Evolutionary conservation across 2,329 filamentous ascomycete species (phyloP), one percentile per base, ranked within the genome.

Genomic region (Aspergillus sp.): DNA sequence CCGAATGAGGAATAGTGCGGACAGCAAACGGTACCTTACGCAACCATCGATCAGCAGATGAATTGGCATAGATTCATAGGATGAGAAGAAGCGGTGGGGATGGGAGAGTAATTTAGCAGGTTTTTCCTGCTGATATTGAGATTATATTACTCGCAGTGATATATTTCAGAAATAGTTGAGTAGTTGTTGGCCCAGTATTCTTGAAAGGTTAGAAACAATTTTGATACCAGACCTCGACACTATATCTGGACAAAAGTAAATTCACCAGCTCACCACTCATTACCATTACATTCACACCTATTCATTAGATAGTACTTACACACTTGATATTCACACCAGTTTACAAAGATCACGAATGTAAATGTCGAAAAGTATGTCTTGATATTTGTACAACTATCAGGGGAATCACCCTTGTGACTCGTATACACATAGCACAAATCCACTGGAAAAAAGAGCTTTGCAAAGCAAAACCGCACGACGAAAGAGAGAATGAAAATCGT

Each of bases 321-420:
- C 19, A 19, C 19, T 19, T 19, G 4, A 19, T 19, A 19, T 19
- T 19, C 19, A 19, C 19, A 19, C 19, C 19, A 19, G 19, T 19
- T 19, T 19, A 19, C 19, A 19, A 19, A 19, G 26, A 19, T 12
- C 8, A 28, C 7, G 12, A 31, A 12, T 4, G 11, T 26, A 5
- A 12, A 39, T 13, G n/a, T 29, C 6, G 32, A 26, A 26, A 37
- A 10, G 19, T 19, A 51, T 47, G 37, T 41, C 39, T 40, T 50
- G 37, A 40, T 55, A 52, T 52, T 56, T 52, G 44, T 56, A 56
- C 53, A 56, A 48, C 47, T 42, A 45, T 19, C 37, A 34, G 45
- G 51, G 51, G 40, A 54, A 54, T 54, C 51, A 51, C 48, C 49
- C 45, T 44, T 41, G 35, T 38, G 38, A 48, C 47, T 48, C 46